phyloP scores from a whole-genome alignment of 1,284 basidiomycete species.

The Tausonia pullulans region DNA sequence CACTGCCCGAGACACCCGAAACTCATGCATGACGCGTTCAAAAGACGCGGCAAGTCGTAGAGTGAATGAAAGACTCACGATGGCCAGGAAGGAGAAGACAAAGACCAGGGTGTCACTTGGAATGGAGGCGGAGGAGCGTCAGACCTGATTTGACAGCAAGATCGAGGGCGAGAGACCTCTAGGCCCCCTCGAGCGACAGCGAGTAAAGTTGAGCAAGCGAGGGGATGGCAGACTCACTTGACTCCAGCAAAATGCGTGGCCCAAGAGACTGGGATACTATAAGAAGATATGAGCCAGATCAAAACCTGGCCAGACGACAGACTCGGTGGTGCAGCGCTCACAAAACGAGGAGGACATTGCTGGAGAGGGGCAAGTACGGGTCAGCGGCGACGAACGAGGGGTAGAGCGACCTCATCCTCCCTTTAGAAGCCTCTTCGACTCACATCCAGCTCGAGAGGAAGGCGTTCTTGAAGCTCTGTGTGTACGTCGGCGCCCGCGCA shows the following conservation, averaged over 20 bases:
- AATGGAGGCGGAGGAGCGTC: neutral
- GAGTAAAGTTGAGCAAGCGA: no score
- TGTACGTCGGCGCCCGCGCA: neutral
- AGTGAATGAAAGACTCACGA: neutral
- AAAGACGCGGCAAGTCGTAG: neutral
- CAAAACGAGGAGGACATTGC: conserved; percentile 9
- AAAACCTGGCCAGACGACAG: neutral
- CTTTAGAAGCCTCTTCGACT: neutral
- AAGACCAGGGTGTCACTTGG: conserved; percentile 8
- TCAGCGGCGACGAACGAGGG: neutral
- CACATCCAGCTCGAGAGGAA: conserved; percentile 11
- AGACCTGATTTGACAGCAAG: neutral
- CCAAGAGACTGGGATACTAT: conserved; percentile 11
- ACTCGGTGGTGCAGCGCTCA: neutral
- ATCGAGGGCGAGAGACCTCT: neutral
- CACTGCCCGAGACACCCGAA: no score
- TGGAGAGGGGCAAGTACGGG: neutral
- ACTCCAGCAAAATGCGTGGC: conserved; percentile 7
- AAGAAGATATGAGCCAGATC: neutral
- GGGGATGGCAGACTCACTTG: neutral
- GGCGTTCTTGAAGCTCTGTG: neutral
- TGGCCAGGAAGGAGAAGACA: conserved; percentile 14
- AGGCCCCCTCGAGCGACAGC: neutral
- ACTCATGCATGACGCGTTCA: neutral
- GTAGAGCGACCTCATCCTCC: neutral